Conservation (phyloP, 2,329 filamentous ascomycete species). For the Aspergillus neoniger region DNA sequence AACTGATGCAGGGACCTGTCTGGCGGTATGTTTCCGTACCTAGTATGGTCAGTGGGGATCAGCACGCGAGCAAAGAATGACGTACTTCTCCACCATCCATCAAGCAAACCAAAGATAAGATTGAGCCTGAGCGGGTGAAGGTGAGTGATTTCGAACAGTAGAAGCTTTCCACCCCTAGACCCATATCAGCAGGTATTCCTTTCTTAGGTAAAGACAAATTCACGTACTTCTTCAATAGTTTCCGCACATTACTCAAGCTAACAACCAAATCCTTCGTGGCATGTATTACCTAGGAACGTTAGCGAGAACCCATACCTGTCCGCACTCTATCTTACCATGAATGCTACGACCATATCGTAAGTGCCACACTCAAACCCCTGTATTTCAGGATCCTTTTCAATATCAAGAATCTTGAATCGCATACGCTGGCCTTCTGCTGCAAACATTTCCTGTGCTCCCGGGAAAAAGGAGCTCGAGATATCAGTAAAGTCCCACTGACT, state of each 20-base stretch:
- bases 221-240: constrained; percentile 15
- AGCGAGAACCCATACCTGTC: background rate
- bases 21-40: constrained; percentile 13
- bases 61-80: background rate
- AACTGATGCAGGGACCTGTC: constrained; percentile 11
- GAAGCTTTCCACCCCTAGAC: constrained; percentile 15
- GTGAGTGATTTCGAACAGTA: constrained; percentile 14
- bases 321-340: constrained; percentile 7
- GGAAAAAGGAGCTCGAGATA: constrained; percentile 19
- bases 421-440: constrained; percentile 11
- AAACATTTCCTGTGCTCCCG: constrained; percentile 12
- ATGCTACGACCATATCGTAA: constrained; percentile 24
- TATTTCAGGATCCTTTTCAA: constrained; percentile 18
- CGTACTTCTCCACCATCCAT: constrained; percentile 20
- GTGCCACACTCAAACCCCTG: constrained; percentile 22
- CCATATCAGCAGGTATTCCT: background rate
- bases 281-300: constrained; percentile 11
- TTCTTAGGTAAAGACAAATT: background rate
- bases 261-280: constrained; percentile 7
- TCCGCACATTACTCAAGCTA: constrained; percentile 15
- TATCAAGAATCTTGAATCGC: constrained; percentile 17
- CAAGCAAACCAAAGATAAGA: constrained; percentile 16
- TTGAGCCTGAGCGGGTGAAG: constrained; percentile 5
- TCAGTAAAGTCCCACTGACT: constrained; percentile 19
- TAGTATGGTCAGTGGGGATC: background rate